Conservation (phyloP, 805 yeast species). For the Priceomyces castillae region DNA sequence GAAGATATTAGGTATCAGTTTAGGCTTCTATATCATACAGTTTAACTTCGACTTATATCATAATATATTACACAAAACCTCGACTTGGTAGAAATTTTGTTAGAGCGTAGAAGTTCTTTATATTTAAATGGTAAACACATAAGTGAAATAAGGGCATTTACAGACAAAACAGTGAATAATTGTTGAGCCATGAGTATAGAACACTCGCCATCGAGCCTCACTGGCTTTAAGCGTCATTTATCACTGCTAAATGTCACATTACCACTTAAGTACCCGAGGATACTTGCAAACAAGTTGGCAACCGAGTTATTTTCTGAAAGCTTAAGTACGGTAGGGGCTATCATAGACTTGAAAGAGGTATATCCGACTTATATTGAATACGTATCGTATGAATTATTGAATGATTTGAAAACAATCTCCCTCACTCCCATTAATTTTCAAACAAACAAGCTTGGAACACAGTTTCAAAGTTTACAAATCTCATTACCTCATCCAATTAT, state of each 20-base stretch:
- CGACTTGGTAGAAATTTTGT: neutral
- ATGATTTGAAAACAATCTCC: conserved; percentile 28
- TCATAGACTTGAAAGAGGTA: conserved; percentile 21
- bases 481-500: conserved; percentile 23
- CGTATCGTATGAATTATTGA: conserved; percentile 29
- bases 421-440: conserved; percentile 41
- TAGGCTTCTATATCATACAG: neutral
- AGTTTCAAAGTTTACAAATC: conserved; percentile 32
- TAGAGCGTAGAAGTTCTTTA: neutral
- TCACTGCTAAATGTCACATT: conserved; percentile 16
- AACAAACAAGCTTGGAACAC: conserved; percentile 28
- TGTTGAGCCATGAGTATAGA: conserved; percentile 10
- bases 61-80: conserved; percentile 7
- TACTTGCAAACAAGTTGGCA: conserved; percentile 7
- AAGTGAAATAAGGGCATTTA: neutral
- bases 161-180: neutral
- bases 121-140: neutral
- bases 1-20: neutral
- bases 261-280: conserved; percentile 24
- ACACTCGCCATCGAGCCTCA: conserved; percentile 18
- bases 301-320: conserved; percentile 23
- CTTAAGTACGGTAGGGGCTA: conserved; percentile 19
- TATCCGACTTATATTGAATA: conserved; percentile 22
- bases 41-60: neutral
- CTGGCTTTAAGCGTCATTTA: conserved; percentile 19